These are phyloP conservation scores for Dillenia suffruticosa DNA, from an alignment of 164 flowering plant genomes.

Conservation along the genomic window DNA sequence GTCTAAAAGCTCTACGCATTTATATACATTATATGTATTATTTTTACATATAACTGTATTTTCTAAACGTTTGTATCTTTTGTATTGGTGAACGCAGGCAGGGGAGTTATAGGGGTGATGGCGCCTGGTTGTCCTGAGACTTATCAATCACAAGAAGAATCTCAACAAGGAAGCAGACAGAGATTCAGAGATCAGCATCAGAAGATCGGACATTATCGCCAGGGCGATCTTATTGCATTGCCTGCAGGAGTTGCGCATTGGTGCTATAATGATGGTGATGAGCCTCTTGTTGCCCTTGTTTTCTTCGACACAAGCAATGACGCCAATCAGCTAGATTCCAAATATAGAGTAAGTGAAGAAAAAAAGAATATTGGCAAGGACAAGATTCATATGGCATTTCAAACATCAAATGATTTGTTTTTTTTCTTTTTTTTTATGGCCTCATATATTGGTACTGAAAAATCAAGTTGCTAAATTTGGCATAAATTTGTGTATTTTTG, in stretches of 20 bases:
- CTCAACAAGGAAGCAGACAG: constrained; percentile 4
- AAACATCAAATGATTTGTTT: no score
- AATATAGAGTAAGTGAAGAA: constrained; percentile 23
- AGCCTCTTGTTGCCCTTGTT: constrained; percentile 19
- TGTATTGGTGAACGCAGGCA: constrained; percentile 29
- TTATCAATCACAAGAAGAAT: constrained; percentile 29
- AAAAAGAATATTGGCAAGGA: no score
- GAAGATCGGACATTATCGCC: constrained; percentile 23
- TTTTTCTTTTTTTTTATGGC: no score
- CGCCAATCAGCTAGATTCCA: constrained; percentile 43
- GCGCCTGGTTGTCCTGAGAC: constrained; percentile 74
- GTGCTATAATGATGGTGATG: constrained; percentile 40
- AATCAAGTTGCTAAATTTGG: no score
- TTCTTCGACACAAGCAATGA: constrained; percentile 25
- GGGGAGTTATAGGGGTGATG: constrained; percentile 29
- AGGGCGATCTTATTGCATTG: constrained; percentile 37
- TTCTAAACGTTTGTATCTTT: neutral
- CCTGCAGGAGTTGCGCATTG: constrained; percentile 37
- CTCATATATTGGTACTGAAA: neutral
- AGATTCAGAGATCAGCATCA: constrained; percentile 33
- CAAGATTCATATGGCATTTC: no score
- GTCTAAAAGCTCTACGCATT: neutral
- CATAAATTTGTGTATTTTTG: neutral
- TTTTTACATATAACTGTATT: neutral
- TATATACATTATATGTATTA: neutral